Percentiles rank a stretch among this genome's conserved stretches.
Evolutionary conservation across 129 eudicot genomes (phyloP).

Genomic region (Tagetes erecta): DNA sequence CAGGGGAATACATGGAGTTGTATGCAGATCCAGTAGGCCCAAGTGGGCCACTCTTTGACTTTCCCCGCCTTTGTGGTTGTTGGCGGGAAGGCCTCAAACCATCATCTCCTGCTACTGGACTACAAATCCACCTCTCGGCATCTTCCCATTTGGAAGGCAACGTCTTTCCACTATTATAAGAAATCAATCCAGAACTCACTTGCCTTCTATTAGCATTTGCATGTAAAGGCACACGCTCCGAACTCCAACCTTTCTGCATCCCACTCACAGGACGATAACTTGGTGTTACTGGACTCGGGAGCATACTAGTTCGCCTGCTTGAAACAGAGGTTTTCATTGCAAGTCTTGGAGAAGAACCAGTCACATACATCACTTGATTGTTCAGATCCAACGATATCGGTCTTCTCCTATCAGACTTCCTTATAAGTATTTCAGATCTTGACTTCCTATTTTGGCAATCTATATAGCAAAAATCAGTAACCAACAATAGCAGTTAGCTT

Average conservation of each 20-base stretch:
- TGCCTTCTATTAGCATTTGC: conserved; percentile 50
- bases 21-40: conserved; percentile 84
- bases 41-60: conserved; percentile 93
- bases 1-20: conserved; percentile 73
- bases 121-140: conserved; percentile 95
- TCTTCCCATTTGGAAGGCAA: conserved; percentile 99
- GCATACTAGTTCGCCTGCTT: conserved; percentile 41
- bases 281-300: conserved; percentile 91
- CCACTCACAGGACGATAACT: conserved; percentile 57
- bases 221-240: conserved; percentile 78
- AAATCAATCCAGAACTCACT: conserved; percentile 50
- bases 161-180: conserved; percentile 65
- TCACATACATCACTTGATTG: conserved; percentile 43
- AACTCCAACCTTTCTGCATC: conserved; percentile 88
- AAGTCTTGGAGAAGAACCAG: conserved; percentile 66
- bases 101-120: conserved; percentile 74
- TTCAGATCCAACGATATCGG: conserved; percentile 82
- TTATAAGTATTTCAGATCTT: conserved; percentile 59
- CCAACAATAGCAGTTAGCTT: conserved; percentile 21
- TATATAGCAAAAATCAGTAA: conserved; percentile 22
- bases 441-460: conserved; percentile 78
- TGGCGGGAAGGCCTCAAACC: conserved; percentile 42
- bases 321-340: conserved; percentile 59
- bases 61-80: conserved; percentile 63
- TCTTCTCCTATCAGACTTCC: conserved; percentile 62